phyloP scores from a whole-genome alignment of 768 basidiomycete genomes.

The Mycena filopes region DNA sequence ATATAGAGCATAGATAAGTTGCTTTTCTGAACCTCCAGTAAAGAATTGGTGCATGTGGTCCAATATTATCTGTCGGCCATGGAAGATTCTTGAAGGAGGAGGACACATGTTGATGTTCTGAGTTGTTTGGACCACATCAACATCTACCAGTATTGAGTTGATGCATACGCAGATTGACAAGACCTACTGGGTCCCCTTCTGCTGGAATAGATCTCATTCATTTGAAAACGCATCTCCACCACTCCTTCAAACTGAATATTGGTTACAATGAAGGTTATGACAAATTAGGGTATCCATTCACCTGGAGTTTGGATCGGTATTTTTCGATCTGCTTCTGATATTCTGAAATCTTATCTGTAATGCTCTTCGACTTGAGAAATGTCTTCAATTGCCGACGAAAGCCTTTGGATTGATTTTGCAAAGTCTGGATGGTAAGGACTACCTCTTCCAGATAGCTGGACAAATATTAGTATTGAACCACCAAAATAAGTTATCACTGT shows the following conservation, averaged over 20 bases:
- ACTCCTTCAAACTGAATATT: neutral
- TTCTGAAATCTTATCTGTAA: neutral
- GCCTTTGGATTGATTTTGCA: neutral
- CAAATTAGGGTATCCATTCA: neutral
- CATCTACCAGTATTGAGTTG: neutral
- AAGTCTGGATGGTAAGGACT: neutral
- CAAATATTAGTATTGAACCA: neutral
- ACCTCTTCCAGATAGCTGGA: neutral
- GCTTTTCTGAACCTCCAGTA: neutral
- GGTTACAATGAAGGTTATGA: neutral
- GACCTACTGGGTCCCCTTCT: neutral
- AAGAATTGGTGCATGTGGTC: constrained; percentile 2
- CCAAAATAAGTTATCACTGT: neutral
- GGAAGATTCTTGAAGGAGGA: constrained; percentile 5
- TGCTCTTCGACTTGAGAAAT: neutral
- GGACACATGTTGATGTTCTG: constrained; percentile 1
- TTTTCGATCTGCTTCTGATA: neutral
- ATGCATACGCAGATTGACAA: neutral
- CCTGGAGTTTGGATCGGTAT: neutral
- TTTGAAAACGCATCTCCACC: neutral
- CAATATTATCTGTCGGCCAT: constrained; percentile 1
- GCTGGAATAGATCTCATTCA: neutral
- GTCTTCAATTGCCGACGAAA: neutral
- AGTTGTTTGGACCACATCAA: neutral
- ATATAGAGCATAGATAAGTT: neutral